A percentile compares a stretch with the other conserved stretches of the same genome.
phyloP scores from a whole-genome alignment of 306 rosid species.

The Oemleria cerasiformis region DNA sequence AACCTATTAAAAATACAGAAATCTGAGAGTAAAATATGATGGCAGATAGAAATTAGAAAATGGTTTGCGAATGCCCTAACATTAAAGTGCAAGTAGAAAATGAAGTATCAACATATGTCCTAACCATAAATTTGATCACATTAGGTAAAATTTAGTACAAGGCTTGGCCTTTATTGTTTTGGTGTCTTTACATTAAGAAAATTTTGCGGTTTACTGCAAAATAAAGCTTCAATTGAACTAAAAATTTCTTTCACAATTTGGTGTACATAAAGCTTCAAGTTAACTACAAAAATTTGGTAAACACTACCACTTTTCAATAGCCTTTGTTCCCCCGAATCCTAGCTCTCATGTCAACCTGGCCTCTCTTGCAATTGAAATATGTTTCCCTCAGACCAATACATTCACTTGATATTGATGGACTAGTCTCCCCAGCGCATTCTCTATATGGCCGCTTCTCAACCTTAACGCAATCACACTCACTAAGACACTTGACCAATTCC shows the following conservation, averaged over 20 bases:
- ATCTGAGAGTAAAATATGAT: background rate
- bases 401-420: constrained; percentile 80
- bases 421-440: constrained; percentile 87
- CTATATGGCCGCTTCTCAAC: constrained; percentile 65
- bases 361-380: constrained; percentile 95
- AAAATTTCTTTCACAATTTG: background rate
- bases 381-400: constrained; percentile 95
- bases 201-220: background rate
- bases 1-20: background rate
- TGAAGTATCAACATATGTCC: background rate
- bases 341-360: constrained; percentile 75
- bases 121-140: background rate
- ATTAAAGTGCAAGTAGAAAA: background rate
- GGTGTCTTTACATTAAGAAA: background rate
- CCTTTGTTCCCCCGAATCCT: constrained; percentile 55
- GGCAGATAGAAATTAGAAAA: background rate
- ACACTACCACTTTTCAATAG: constrained; percentile 24
- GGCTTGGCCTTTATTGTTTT: background rate
- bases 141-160: background rate
- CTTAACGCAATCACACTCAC: constrained; percentile 90
- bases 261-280: background rate
- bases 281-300: constrained; percentile 3
- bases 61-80: background rate
- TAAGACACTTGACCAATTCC: constrained; percentile 84
- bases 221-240: background rate